These are phyloP conservation scores for Vanderwaltozyma verrucispora DNA, from an alignment of 805 yeast species.

Conservation along the genomic window DNA sequence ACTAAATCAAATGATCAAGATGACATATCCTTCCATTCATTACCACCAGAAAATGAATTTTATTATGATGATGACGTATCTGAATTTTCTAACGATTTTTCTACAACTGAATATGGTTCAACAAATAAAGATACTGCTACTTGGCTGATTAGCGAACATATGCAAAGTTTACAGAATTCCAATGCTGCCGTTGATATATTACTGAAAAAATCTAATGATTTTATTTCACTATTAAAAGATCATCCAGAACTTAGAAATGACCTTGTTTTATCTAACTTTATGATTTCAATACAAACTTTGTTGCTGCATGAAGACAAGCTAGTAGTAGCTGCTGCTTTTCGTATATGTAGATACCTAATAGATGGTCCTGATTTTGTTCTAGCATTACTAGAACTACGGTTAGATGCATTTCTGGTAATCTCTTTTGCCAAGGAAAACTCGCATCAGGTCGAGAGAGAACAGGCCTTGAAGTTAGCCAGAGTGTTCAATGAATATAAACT, in stretches of 20 bases:
- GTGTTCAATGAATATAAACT: constrained; percentile 48
- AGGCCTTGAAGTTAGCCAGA: constrained; percentile 65
- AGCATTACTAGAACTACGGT: constrained; percentile 41
- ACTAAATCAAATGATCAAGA: background rate
- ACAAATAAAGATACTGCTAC: constrained; percentile 24
- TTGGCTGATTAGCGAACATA: constrained; percentile 28
- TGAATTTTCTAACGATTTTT: background rate
- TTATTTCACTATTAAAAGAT: constrained; percentile 44
- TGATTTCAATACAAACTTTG: constrained; percentile 49
- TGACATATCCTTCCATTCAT: background rate
- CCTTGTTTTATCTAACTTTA: constrained; percentile 46
- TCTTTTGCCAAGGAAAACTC: constrained; percentile 52
- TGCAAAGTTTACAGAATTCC: constrained; percentile 27
- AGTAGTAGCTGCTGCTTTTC: constrained; percentile 65
- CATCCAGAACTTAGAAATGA: constrained; percentile 57
- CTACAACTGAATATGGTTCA: background rate
- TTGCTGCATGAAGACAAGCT: constrained; percentile 47
- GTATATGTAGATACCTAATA: constrained; percentile 58
- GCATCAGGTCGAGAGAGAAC: constrained; percentile 54
- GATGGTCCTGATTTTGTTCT: constrained; percentile 43
- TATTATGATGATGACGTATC: background rate
- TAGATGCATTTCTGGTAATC: constrained; percentile 54
- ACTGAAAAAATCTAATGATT: constrained; percentile 52
- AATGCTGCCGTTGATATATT: constrained; percentile 18
- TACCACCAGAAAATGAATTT: background rate